These are phyloP conservation scores for Paracorniculantispora psalliotae DNA, from an alignment of 2,329 filamentous ascomycete genomes.

Conservation along the genomic window DNA sequence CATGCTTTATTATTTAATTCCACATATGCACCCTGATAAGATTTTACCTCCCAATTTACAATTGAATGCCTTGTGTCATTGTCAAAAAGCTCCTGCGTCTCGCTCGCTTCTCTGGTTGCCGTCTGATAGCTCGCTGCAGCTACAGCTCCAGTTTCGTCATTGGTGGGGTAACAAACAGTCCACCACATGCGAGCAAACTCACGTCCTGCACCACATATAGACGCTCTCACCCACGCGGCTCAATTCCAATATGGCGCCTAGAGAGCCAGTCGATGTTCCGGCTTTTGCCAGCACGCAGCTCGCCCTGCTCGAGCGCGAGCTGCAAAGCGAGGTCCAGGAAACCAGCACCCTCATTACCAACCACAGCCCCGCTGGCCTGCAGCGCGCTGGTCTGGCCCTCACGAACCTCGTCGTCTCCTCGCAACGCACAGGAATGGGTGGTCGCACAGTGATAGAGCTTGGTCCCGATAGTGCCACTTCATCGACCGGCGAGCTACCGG, in stretches of 20 bases:
- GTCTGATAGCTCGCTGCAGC: too few species aligned
- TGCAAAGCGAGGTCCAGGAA: constrained; percentile 66
- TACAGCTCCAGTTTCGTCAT: constrained; percentile 7
- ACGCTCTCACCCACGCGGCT: not conserved
- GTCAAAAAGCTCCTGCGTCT: too few species aligned
- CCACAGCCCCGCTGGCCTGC: constrained; percentile 63
- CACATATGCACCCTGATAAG: too few species aligned
- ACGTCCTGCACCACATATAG: not conserved
- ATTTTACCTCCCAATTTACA: too few species aligned
- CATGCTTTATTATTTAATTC: too few species aligned
- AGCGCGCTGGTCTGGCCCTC: constrained; percentile 73
- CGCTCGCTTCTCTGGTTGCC: too few species aligned
- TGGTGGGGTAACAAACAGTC: constrained; percentile 10
- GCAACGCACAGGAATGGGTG: constrained; percentile 83
- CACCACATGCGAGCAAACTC: not conserved
- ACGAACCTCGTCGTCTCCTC: constrained; percentile 69
- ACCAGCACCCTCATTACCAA: constrained; percentile 62
- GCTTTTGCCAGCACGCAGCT: constrained; percentile 69
- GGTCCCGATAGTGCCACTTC: constrained; percentile 65
- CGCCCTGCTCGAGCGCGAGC: constrained; percentile 63
- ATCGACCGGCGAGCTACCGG: constrained; percentile 52
- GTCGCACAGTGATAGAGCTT: constrained; percentile 85
- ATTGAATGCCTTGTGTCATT: too few species aligned
- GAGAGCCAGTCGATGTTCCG: constrained; percentile 53
- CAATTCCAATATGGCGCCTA: constrained; percentile 28